Percentiles rank a stretch among this genome's conserved stretches.
phyloP scores from a whole-genome alignment of 371 early-diverging fungal species.

The Apophysomyces elegans region DNA sequence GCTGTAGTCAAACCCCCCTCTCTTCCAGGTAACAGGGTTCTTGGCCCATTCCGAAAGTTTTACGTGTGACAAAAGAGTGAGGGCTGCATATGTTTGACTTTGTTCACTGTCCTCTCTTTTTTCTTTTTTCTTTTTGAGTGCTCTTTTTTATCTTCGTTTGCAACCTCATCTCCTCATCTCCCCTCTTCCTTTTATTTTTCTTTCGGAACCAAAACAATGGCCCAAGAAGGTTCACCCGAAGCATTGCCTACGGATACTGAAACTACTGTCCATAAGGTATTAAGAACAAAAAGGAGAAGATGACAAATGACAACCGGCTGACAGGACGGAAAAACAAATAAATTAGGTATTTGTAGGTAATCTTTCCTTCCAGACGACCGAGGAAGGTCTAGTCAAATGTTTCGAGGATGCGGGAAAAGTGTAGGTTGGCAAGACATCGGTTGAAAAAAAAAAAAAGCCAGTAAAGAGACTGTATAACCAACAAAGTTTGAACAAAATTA shows the following conservation, averaged over 20 bases:
- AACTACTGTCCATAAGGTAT: slow-evolving; percentile 5
- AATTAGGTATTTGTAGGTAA: slow-evolving; percentile 93
- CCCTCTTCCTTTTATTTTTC: slow-evolving; percentile 8
- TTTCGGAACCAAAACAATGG: slow-evolving; percentile 7
- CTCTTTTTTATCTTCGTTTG: slow-evolving; percentile 1
- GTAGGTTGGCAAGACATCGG: slow-evolving; percentile 55
- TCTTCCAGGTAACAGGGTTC: too few relatives aligned
- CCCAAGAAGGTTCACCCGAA: slow-evolving; percentile 4
- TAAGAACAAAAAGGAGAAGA: not conserved
- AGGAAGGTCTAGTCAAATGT: slow-evolving; percentile 74
- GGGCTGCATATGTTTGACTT: not conserved
- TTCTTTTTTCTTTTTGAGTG: not conserved
- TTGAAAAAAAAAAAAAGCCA: not conserved
- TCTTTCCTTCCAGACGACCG: slow-evolving; percentile 83
- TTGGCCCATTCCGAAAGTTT: not conserved
- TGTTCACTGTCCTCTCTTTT: slow-evolving; percentile 5
- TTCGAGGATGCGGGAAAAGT: slow-evolving; percentile 77
- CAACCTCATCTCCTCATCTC: slow-evolving; percentile 4
- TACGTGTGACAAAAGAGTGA: slow-evolving; percentile 1
- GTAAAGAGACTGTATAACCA: too few relatives aligned
- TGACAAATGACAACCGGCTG: not conserved
- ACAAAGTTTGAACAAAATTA: not conserved
- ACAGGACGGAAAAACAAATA: too few relatives aligned
- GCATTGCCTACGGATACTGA: not conserved
- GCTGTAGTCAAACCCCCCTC: too few relatives aligned